Base-by-base conservation (phyloP, 805 yeast species). In the Saturnispora zaruensis region DNA sequence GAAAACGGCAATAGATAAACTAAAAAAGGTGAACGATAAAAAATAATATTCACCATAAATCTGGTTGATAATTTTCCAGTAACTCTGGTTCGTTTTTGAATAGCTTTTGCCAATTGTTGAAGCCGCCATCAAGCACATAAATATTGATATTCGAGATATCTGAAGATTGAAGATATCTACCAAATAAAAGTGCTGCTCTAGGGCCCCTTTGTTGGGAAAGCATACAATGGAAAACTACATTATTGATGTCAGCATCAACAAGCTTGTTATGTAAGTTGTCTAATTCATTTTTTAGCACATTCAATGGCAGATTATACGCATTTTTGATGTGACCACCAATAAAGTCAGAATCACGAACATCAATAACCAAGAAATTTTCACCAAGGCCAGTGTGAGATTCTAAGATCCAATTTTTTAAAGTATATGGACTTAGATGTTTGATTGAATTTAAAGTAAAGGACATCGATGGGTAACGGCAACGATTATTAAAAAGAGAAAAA, bases 151-250 rank as follows among this genome's bases (percentile, higher is more conserved):
- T 36, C 30, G 74, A 68, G 6, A 65, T 59, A 2, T 66, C 63
- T 30, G 63, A 58, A 24, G 60, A 61, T 20, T 53, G 49, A 13
- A 76, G 67, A 55, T 72, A 71, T 50, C 82, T 65, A 54, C 73
- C 59, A 58, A 84, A 84, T 57, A 70, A 71, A 66, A 81, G 67
- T 0, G 97, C 89, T 3, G 96, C 77, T 3, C 86, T 71, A 0
- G 98, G 98, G 0, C 98, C 98, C 47, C 99, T 71, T 52, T 84
- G 95, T 65, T 93, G 98, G 3, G 95, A 83, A 28, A 86, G 72
- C 26, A 90, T 89, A 65, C 99, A 91, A 64, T 93, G 96, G 68
- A 91, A 93, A 0, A 93, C 84, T 0, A 88, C 77, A 48, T 76
- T 79, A 41, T 72, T 68, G 6, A 66, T 60, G 4, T 64, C 54